These are phyloP conservation scores for Limnanthes douglasii DNA, from an alignment of 345 rosid genomes.

Conservation along the genomic window DNA sequence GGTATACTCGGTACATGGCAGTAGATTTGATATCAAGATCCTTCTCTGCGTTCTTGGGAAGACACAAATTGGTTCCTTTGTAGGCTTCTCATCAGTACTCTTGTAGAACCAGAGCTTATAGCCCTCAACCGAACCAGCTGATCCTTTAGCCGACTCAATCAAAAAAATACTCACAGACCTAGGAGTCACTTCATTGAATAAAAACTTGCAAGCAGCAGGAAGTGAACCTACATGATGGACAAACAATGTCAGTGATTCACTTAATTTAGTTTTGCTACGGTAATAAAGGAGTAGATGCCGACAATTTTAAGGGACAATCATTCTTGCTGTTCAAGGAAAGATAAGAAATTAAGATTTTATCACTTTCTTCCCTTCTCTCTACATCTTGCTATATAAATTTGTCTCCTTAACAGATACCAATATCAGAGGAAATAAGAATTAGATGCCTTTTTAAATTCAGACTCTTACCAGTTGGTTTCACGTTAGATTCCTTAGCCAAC, in stretches of 20 bases:
- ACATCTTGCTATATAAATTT: no score
- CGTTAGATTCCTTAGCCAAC: slow-evolving; percentile 24
- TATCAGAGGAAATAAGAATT: neutral
- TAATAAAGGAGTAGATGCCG: no score
- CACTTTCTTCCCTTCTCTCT: no score
- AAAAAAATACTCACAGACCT: slow-evolving; percentile 44
- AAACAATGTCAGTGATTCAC: no score
- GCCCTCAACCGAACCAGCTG: slow-evolving; percentile 43
- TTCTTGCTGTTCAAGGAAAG: no score
- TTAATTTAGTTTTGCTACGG: no score
- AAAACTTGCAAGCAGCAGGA: slow-evolving; percentile 61
- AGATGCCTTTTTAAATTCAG: slow-evolving; percentile 6
- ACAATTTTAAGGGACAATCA: no score
- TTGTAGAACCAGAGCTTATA: slow-evolving; percentile 86
- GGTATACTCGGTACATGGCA: slow-evolving; percentile 72
- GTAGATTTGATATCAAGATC: slow-evolving; percentile 63
- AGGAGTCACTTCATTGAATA: slow-evolving; percentile 66
- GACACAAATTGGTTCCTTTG: slow-evolving; percentile 38
- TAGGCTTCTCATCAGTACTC: slow-evolving; percentile 44
- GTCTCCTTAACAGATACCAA: no score
- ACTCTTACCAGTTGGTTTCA: slow-evolving; percentile 37
- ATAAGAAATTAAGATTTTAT: no score
- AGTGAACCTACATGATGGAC: slow-evolving; percentile 9
- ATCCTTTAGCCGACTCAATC: slow-evolving; percentile 36
- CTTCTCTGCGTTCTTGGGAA: slow-evolving; percentile 61